Evolutionary conservation across 495 filamentous ascomycete genomes (phyloP), one percentile per base, ranked within the genome.

Genomic region (Trichoderma erinaceum): DNA sequence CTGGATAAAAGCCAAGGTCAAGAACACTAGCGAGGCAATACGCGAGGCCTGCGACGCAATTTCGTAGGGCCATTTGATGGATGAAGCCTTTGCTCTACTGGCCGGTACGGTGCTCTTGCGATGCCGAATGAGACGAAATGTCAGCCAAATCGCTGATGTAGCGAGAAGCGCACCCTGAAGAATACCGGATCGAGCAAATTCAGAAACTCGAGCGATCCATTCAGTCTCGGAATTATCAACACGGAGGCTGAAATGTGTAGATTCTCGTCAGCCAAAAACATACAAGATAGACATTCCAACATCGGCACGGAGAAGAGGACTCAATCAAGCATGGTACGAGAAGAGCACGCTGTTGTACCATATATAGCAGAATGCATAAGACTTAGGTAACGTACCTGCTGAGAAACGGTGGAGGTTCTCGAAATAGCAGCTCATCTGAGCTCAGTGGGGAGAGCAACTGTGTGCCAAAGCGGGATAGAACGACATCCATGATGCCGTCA

Each of bases 11-110:
- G 72, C 71, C 65, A 73, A 64, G 13, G 74, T 65, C 58, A 73
- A 71, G 38, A 77, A 72, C 61, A 73, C 71, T 25, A 80, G 64
- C 16, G 77, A 69, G 35, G 73, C 66, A 29, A 72, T 74, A 0
- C 78, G 73, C 18, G 72, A 65, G 67, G 74, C 21, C 68, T 80
- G 78, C 61, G 73, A 73, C 35, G 63, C 71, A 41, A 78, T 64
- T 64, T 80, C 78, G 65, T 72, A 74, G 4, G 71, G 68, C 21
- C 74, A 66, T 63, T 70, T 70, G 66, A 79, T 72, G 48, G 69
- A 63, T 58, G 74, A 72, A 3, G 73, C 67, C 65, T 71, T 75
- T 48, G 56, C 16, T n/a, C 23, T 58, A 25, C 7, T 25, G 48
- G 18, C 10, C 1, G 48, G 32, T 12, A 43, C 35, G 10, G 56